Evolutionary conservation across 1,284 basidiomycete species (phyloP).

Genomic region (Xerocomus minutiporus): DNA sequence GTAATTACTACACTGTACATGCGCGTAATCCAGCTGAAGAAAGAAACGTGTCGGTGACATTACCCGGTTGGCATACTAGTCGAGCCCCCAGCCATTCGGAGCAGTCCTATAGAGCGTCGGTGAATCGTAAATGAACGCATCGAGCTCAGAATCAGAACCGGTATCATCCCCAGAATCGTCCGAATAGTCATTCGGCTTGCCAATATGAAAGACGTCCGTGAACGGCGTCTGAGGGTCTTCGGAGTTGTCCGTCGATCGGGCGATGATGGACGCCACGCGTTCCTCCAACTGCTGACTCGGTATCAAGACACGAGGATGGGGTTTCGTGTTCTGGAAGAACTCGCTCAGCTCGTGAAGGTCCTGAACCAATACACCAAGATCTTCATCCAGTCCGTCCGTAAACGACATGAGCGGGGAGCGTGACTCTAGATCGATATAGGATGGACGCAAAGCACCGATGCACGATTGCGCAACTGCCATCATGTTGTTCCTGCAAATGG

Average conservation of each 20-base stretch:
- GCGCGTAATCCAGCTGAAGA: conserved; percentile 1
- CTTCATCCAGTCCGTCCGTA: conserved; percentile 44
- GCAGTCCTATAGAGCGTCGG: conserved; percentile 38
- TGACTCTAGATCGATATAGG: conserved; percentile 68
- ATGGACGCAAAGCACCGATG: conserved; percentile 66
- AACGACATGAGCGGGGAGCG: conserved; percentile 38
- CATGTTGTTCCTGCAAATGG: conserved; percentile 70
- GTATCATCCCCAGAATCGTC: conserved; percentile 50
- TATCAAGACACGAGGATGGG: conserved; percentile 29
- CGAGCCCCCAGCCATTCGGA: conserved; percentile 39
- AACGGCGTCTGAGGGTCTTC: conserved; percentile 68
- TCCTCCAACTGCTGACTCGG: conserved; percentile 66
- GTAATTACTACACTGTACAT: background rate
- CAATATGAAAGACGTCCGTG: conserved; percentile 68
- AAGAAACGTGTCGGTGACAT: background rate
- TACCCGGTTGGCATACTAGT: conserved; percentile 20
- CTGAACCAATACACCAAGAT: conserved; percentile 82
- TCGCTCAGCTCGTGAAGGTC: conserved; percentile 82
- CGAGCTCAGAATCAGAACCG: conserved; percentile 57
- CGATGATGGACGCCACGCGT: conserved; percentile 72
- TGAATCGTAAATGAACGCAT: conserved; percentile 69
- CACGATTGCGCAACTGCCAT: conserved; percentile 83
- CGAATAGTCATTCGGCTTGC: conserved; percentile 38
- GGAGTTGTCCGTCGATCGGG: conserved; percentile 60
- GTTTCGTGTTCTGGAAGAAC: conserved; percentile 68